phyloP scores from a whole-genome alignment of 257 asterid species.

The Datura wrightii region DNA sequence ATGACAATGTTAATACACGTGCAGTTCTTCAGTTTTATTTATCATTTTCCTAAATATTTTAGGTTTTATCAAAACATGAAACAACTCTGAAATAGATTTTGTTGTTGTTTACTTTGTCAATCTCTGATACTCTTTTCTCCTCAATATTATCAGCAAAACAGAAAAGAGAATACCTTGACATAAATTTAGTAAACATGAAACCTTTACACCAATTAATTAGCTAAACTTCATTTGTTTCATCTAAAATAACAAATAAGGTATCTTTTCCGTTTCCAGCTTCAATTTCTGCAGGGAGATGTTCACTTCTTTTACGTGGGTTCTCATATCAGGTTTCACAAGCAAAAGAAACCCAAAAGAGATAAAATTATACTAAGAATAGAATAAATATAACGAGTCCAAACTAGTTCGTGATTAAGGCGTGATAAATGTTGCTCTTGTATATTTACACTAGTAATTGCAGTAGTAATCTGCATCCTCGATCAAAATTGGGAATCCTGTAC shows the following conservation, averaged over 20 bases:
- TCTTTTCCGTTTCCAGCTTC: background rate
- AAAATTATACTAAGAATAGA: background rate
- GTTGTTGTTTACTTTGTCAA: background rate
- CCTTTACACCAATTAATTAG: background rate
- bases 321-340: background rate
- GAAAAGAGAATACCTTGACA: background rate
- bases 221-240: background rate
- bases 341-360: background rate
- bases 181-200: background rate
- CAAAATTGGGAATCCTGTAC: conserved; percentile 1
- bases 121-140: background rate
- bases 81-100: background rate
- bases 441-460: background rate
- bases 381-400: background rate
- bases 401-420: background rate
- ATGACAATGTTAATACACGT: background rate
- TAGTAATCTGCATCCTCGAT: background rate
- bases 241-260: background rate
- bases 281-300: background rate
- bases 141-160: background rate
- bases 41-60: background rate
- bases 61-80: background rate
- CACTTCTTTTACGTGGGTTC: background rate
- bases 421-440: background rate
- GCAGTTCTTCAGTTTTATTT: background rate